Conservation (phyloP, 2,329 filamentous ascomycete genomes). For the Ustilaginoidea virens region DNA sequence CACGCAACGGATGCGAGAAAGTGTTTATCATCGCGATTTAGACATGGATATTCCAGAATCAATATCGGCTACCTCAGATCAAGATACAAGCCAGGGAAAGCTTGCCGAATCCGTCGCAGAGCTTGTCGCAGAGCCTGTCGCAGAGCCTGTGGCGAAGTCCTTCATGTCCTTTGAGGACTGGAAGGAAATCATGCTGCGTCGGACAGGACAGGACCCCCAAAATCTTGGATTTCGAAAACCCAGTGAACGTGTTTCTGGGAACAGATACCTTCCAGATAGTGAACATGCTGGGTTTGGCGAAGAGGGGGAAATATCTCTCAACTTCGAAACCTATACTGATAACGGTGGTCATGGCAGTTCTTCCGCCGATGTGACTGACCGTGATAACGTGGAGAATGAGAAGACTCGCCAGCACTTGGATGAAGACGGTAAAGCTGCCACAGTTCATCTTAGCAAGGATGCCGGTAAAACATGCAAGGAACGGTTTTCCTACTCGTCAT, state of each 20-base stretch:
- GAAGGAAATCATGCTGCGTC: constrained; percentile 85
- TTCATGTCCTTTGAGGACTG: constrained; percentile 98
- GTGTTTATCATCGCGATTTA: no score
- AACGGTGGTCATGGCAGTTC: constrained; percentile 5
- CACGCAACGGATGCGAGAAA: background rate
- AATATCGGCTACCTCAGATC: background rate
- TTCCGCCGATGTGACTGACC: constrained; percentile 5
- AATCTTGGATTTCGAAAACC: constrained; percentile 48
- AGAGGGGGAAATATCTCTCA: constrained; percentile 62
- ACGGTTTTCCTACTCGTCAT: constrained; percentile 92
- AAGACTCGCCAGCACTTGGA: constrained; percentile 26
- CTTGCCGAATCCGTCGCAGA: constrained; percentile 7
- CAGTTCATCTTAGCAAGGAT: constrained; percentile 63
- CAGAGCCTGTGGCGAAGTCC: constrained; percentile 18
- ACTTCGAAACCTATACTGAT: constrained; percentile 28
- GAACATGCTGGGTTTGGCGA: constrained; percentile 71
- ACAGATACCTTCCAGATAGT: constrained; percentile 39
- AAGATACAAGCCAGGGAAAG: constrained; percentile 3
- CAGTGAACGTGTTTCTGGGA: constrained; percentile 31
- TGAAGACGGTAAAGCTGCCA: constrained; percentile 33
- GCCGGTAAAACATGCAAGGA: constrained; percentile 97
- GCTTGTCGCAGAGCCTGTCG: constrained; percentile 41
- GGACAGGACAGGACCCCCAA: constrained; percentile 60
- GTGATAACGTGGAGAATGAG: constrained; percentile 6
- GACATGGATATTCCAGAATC: background rate